Percentiles rank a stretch among this genome's conserved stretches.
These are phyloP conservation scores for Ligustrum vulgare DNA, from an alignment of 257 asterid species.

Conservation along the genomic window DNA sequence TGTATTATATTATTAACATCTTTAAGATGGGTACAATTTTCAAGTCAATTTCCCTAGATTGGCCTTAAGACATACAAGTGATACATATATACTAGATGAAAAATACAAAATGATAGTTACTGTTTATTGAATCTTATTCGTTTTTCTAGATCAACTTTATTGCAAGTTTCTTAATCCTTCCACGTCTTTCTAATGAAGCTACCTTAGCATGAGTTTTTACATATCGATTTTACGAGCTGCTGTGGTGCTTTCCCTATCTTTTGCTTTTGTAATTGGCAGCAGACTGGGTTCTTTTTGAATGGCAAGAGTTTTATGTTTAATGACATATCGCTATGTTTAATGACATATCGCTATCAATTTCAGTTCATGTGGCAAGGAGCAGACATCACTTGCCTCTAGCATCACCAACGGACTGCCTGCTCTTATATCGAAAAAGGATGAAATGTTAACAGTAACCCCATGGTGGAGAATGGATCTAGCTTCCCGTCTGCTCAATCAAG, in stretches of 20 bases:
- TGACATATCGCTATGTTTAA: not conserved
- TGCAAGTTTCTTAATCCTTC: not conserved
- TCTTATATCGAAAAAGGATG: slow-evolving; percentile 56
- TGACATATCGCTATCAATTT: slow-evolving; percentile 10
- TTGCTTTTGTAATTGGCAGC: not conserved
- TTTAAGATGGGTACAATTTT: not conserved
- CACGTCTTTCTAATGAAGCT: not conserved
- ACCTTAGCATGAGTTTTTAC: not conserved
- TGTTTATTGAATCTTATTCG: not conserved
- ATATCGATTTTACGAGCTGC: not conserved
- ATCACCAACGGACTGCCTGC: slow-evolving; percentile 43
- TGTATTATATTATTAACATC: not conserved
- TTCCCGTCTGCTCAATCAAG: slow-evolving; percentile 56
- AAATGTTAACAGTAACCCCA: slow-evolving; percentile 53
- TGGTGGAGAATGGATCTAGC: slow-evolving; percentile 83
- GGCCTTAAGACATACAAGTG: not conserved
- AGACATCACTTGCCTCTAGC: slow-evolving; percentile 30
- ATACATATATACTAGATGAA: not conserved
- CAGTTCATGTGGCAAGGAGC: slow-evolving; percentile 57
- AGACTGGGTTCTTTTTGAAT: not conserved
- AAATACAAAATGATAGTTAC: not conserved
- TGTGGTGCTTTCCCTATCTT: not conserved
- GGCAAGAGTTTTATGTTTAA: not conserved
- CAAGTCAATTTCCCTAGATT: not conserved
- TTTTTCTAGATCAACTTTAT: not conserved